Percentiles rank a stretch among this genome's conserved stretches.
These are phyloP conservation scores for Hawksworthiomyces lignivorus DNA, from an alignment of 2,329 filamentous ascomycete species.

Conservation along the genomic window DNA sequence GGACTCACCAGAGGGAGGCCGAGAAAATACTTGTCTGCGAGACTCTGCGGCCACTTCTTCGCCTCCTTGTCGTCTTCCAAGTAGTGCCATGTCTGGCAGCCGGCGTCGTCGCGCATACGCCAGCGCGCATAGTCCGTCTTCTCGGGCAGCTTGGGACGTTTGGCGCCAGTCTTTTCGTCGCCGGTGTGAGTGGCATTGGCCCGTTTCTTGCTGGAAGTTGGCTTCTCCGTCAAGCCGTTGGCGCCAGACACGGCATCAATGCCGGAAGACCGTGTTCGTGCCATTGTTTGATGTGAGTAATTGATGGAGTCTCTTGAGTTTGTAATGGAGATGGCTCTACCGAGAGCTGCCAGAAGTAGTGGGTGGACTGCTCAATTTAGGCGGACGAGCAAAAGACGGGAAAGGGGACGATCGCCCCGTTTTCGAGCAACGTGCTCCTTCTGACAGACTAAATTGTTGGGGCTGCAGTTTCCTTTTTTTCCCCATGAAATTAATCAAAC, in stretches of 20 bases:
- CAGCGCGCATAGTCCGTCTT: conserved; percentile 76
- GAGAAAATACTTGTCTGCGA: conserved; percentile 83
- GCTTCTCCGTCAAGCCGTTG: too few species aligned
- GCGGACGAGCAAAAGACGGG: too few species aligned
- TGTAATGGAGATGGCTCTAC: too few species aligned
- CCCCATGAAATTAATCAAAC: too few species aligned
- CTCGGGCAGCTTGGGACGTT: conserved; percentile 17
- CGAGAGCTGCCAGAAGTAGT: too few species aligned
- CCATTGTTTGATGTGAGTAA: conserved; percentile 11
- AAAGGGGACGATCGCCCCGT: too few species aligned
- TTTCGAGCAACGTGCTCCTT: too few species aligned
- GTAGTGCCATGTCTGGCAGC: conserved; percentile 92
- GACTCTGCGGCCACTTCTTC: conserved; percentile 74
- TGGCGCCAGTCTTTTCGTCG: conserved; percentile 15
- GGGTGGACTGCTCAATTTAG: too few species aligned
- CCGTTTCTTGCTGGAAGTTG: conserved; percentile 33
- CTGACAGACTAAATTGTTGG: too few species aligned
- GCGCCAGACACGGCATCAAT: neutral
- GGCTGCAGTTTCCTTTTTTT: too few species aligned
- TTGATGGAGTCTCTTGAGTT: too few species aligned
- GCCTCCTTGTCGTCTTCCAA: conserved; percentile 63
- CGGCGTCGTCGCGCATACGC: conserved; percentile 75
- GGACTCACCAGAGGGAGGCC: conserved; percentile 75
- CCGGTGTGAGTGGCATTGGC: conserved; percentile 22
- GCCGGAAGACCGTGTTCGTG: conserved; percentile 23